phyloP scores from a whole-genome alignment of 139 green algal species.

The Gonium pectorale region DNA sequence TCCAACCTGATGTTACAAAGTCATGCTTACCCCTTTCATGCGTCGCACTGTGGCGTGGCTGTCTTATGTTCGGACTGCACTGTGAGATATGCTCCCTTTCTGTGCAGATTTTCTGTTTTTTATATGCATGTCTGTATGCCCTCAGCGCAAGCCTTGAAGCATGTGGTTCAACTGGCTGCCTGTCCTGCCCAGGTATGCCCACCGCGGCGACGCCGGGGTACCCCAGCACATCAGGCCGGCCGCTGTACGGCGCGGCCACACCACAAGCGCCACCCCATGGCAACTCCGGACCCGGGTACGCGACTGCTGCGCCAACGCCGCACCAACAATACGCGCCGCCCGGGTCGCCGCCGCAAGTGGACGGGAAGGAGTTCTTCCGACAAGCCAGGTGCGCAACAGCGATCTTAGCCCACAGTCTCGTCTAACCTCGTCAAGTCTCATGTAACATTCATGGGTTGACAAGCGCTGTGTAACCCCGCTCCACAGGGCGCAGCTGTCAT shows the following conservation, averaged over 20 bases:
- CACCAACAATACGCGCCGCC: background rate
- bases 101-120: too few species aligned
- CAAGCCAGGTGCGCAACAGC: conserved; percentile 72
- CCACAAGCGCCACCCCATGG: background rate
- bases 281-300: background rate
- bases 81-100: too few species aligned
- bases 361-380: conserved; percentile 80
- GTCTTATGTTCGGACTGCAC: too few species aligned
- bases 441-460: too few species aligned
- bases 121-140: too few species aligned
- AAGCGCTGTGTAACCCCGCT: too few species aligned
- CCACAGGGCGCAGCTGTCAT: conserved; percentile 74
- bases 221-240: conserved; percentile 19
- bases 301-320: background rate
- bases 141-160: too few species aligned
- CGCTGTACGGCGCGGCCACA: conserved; percentile 6
- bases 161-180: background rate
- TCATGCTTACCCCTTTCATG: too few species aligned
- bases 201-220: background rate
- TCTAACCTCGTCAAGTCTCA: too few species aligned
- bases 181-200: background rate
- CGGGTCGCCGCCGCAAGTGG: conserved; percentile 52
- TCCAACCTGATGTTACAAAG: too few species aligned
- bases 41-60: too few species aligned
- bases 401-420: too few species aligned